Conservation (phyloP, 345 rosid species). For the Streptanthus diversifolius region DNA sequence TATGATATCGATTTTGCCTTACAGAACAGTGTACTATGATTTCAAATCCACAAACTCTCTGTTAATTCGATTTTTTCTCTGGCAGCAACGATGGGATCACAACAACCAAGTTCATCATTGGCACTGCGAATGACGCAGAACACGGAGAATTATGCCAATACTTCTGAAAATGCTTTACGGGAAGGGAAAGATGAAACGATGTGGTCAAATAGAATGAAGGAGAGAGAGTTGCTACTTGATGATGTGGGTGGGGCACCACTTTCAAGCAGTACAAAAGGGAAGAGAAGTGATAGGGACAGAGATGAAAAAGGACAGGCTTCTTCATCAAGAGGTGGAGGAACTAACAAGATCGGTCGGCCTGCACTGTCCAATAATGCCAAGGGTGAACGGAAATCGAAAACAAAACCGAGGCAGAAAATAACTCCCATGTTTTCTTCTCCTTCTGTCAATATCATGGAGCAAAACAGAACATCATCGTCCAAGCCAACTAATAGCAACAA, state of each 20-base stretch:
- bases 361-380: slow-evolving; percentile 60
- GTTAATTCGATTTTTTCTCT: slow-evolving; percentile 20
- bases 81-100: slow-evolving; percentile 66
- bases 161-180: slow-evolving; percentile 45
- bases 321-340: slow-evolving; percentile 63
- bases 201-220: slow-evolving; percentile 79
- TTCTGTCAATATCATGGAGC: slow-evolving; percentile 61
- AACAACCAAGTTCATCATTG: slow-evolving; percentile 46
- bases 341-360: slow-evolving; percentile 76
- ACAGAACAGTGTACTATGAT: background rate
- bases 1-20: slow-evolving; percentile 11
- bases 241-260: slow-evolving; percentile 82
- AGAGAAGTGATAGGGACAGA: slow-evolving; percentile 96
- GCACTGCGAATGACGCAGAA: slow-evolving; percentile 44
- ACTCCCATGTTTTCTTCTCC: slow-evolving; percentile 54
- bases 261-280: slow-evolving; percentile 79
- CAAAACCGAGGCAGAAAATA: slow-evolving; percentile 90
- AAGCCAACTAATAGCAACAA: slow-evolving; percentile 53
- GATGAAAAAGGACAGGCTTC: slow-evolving; percentile 83
- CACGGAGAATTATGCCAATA: slow-evolving; percentile 46
- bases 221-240: slow-evolving; percentile 77
- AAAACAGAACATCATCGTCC: slow-evolving; percentile 47
- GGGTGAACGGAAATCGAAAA: slow-evolving; percentile 84
- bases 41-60: background rate
- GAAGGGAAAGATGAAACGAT: slow-evolving; percentile 56